Base-by-base conservation (phyloP, 148 eudicot genomes). In the Rhododendron ferrugineum region DNA sequence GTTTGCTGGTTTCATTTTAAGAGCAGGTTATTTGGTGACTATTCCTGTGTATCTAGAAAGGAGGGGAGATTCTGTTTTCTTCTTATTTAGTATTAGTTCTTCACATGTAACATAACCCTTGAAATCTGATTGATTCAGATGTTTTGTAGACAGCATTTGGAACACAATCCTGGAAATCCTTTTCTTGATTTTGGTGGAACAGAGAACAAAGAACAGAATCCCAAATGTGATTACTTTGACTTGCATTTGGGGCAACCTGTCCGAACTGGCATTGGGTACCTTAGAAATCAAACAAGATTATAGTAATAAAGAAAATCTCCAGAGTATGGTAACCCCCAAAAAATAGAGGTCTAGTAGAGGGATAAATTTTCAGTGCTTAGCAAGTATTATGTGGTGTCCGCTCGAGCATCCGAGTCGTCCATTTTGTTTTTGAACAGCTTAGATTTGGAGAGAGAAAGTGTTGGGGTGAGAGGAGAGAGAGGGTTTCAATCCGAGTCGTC, bases 131-230 rank as follows among this genome's bases (percentile, higher is more conserved):
- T 73, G 23, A 72, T 72, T 28, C 78, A 15, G 44, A 73, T 73
- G 34, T 34, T 73, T 2, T 77, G 80, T 77, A 40, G 26, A 77
- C 80, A 77, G 80, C 80, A 44, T 42, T 77, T 10, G 80, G 80
- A 44, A 77, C 80, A 77, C 22, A 77, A 44, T 77, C 80, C 80
- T 77, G 50, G 26, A 77, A 77, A 77, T 77, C 80, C 23, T 77
- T 36, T 37, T 44, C 23, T 44, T 42, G 52, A 77, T 77, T 77
- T 77, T 42, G 80, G 23, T 22, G 44, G 30, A 77, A 36, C 78
- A 4, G 72, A 26, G 11, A 46, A 46, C 14, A 66, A 26, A n/a
- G 72, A n/a, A 26, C 30, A 73, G 22, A 28, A 15, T 14, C 18
- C 36, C 16, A 6, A 73, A 4, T 73, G 42, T 14, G 46, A 15